A percentile compares a stretch with the other conserved stretches of the same genome.
Conservation (phyloP, 352 stramenopile species). For the Phytophthora uliginosa region DNA sequence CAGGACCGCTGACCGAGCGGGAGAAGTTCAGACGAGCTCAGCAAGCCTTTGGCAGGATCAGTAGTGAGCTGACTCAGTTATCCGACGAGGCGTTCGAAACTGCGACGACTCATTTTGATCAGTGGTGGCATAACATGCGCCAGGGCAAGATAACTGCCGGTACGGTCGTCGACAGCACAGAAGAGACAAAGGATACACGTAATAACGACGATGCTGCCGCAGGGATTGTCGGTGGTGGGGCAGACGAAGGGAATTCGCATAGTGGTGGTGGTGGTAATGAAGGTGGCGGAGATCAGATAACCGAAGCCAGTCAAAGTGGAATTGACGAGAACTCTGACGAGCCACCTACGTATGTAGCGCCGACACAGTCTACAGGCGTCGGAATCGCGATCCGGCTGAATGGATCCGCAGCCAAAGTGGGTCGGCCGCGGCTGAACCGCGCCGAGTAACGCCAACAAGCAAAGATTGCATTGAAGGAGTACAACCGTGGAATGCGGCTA, state of each 20-base stretch:
- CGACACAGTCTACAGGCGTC: background rate
- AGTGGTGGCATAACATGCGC: slow-evolving; percentile 23
- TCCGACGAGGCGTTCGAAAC: slow-evolving; percentile 3
- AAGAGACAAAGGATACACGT: background rate
- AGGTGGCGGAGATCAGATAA: background rate
- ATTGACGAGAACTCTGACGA: background rate
- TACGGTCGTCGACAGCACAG: background rate
- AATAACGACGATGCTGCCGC: too few relatives aligned
- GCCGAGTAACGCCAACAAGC: background rate
- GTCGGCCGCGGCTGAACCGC: slow-evolving; percentile 1
- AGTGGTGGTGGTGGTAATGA: background rate
- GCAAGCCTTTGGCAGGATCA: slow-evolving; percentile 13
- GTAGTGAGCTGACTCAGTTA: slow-evolving; percentile 7
- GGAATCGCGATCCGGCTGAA: background rate
- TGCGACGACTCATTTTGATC: slow-evolving; percentile 11
- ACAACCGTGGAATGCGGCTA: slow-evolving; percentile 15
- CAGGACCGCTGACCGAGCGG: background rate
- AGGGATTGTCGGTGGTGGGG: too few relatives aligned
- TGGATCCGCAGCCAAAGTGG: background rate
- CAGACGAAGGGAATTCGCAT: too few relatives aligned
- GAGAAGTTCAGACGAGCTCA: slow-evolving; percentile 17
- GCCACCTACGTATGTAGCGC: background rate
- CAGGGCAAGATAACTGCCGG: background rate
- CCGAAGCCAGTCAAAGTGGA: background rate
- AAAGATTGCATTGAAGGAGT: slow-evolving; percentile 1